Evolutionary conservation across 257 asterid species (phyloP).

Genomic region (Osmanthus fragrans): DNA sequence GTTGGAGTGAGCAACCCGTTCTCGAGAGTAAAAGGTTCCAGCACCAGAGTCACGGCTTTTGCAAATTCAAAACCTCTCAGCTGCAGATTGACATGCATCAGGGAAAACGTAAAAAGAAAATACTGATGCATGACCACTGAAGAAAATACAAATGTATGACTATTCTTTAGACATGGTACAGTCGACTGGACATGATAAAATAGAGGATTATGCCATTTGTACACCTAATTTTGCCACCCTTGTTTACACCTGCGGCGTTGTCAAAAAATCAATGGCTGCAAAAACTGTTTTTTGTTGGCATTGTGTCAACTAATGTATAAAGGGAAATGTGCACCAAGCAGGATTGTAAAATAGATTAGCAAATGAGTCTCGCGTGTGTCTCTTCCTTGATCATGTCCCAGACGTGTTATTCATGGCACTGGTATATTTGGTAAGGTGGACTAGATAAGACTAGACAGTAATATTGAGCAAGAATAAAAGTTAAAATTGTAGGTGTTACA

Average conservation of each 20-base stretch:
- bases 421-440: background rate
- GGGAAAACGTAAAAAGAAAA: background rate
- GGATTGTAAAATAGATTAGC: background rate
- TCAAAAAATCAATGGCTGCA: too few species aligned
- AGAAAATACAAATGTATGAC: background rate
- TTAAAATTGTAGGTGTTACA: background rate
- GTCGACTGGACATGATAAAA: background rate
- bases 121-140: background rate
- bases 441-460: background rate
- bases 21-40: constrained; percentile 65
- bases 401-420: background rate
- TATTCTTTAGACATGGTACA: background rate
- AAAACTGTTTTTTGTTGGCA: too few species aligned
- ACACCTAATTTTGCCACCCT: too few species aligned
- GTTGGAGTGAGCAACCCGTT: constrained; percentile 81
- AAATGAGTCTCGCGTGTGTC: background rate
- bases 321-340: too few species aligned
- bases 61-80: constrained; percentile 78
- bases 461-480: background rate
- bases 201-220: background rate
- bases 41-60: constrained; percentile 63
- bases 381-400: background rate
- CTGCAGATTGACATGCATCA: constrained; percentile 35
- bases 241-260: too few species aligned
- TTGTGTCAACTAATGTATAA: too few species aligned